phyloP scores from a whole-genome alignment of 257 asterid species.

The Nicotiana benthamiana region DNA sequence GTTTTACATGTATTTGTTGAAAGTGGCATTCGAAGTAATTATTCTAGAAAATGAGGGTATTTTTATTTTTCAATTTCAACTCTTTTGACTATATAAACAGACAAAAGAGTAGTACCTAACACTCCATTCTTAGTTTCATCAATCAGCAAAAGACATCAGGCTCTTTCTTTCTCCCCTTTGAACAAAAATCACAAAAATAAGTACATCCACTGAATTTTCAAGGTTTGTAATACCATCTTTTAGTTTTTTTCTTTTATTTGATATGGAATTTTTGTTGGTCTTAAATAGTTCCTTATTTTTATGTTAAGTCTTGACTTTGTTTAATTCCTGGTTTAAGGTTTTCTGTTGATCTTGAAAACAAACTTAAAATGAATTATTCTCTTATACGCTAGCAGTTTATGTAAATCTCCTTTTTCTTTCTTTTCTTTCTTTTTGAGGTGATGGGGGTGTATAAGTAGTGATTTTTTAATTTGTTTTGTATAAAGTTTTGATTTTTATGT shows the following conservation, averaged over 20 bases:
- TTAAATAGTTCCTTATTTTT: background rate
- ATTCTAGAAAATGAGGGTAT: background rate
- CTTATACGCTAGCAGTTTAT: background rate
- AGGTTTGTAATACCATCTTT: background rate
- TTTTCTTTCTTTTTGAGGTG: too few species aligned
- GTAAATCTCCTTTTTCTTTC: background rate
- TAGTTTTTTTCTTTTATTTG: too few species aligned
- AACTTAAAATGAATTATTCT: background rate
- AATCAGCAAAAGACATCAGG: background rate
- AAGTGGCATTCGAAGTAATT: background rate
- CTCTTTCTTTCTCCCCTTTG: background rate
- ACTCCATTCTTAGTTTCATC: background rate
- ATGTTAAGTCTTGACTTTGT: background rate
- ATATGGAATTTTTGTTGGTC: background rate
- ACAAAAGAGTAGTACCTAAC: background rate
- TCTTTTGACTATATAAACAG: background rate
- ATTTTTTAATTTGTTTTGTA: background rate
- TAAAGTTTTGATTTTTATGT: background rate
- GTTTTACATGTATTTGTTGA: background rate
- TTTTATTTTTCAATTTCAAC: background rate
- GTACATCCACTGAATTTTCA: background rate
- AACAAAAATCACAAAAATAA: background rate
- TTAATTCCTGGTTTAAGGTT: background rate
- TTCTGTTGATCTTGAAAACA: background rate
- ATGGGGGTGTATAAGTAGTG: background rate